Conservation (phyloP, 768 basidiomycete genomes). For the Coprinellus micaceus region DNA sequence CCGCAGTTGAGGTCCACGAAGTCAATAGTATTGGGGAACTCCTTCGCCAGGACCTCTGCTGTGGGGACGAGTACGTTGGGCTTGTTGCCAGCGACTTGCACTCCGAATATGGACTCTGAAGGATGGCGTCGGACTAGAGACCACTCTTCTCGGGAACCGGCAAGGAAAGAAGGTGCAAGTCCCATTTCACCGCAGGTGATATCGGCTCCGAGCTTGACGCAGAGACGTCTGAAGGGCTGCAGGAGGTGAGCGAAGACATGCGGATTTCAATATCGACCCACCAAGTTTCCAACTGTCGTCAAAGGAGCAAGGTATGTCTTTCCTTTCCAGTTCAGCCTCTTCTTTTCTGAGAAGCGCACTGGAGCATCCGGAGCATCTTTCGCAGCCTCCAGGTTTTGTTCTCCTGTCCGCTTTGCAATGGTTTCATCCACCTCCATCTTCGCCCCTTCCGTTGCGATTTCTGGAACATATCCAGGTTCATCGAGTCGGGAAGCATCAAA, state of each 20-base stretch:
- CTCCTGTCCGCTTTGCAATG: conserved; percentile 31
- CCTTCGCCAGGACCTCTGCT: conserved; percentile 75
- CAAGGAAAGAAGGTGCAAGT: conserved; percentile 84
- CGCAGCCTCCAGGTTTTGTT: conserved; percentile 22
- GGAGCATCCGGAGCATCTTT: conserved; percentile 67
- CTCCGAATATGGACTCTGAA: conserved; percentile 81
- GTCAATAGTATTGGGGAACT: conserved; percentile 65
- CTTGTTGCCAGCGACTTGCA: conserved; percentile 90
- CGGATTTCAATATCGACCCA: conserved; percentile 29
- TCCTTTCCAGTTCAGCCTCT: conserved; percentile 77
- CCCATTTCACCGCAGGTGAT: conserved; percentile 99
- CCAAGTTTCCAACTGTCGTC: conserved; percentile 94
- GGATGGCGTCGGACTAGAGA: conserved; percentile 87
- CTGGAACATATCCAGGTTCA: neutral
- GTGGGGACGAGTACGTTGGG: conserved; percentile 72
- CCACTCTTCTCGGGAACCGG: conserved; percentile 92
- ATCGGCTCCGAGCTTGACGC: conserved; percentile 82
- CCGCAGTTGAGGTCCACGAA: conserved; percentile 96
- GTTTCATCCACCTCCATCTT: conserved; percentile 26
- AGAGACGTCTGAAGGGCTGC: conserved; percentile 90
- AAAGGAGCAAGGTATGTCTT: conserved; percentile 77
- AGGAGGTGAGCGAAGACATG: neutral
- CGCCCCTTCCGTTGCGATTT: conserved; percentile 47
- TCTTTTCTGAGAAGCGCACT: conserved; percentile 77
- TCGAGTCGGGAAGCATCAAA: neutral